Conservation (phyloP, 768 basidiomycete species). For the Tephrocybe sp. region DNA sequence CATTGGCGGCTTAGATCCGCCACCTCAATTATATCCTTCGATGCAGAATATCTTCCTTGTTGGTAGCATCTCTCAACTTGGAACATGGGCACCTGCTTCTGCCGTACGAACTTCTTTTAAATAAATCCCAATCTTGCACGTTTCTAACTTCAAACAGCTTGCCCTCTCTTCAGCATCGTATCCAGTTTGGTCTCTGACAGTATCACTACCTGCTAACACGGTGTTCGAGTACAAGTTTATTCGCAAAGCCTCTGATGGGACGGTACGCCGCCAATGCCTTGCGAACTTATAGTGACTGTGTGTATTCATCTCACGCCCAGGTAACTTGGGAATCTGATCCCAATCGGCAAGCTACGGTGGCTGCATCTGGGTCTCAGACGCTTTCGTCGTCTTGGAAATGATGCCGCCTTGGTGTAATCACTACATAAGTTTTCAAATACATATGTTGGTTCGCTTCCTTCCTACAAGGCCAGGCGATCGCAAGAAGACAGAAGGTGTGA, state of each 20-base stretch:
- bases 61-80: constrained; percentile 56
- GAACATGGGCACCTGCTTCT: constrained; percentile 46
- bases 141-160: constrained; percentile 32
- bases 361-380: constrained; percentile 37
- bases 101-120: no score
- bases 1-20: background rate
- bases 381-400: constrained; percentile 46
- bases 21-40: background rate
- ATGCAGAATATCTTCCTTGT: constrained; percentile 58
- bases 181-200: constrained; percentile 53
- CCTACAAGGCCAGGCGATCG: constrained; percentile 41
- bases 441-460: constrained; percentile 33
- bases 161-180: constrained; percentile 51
- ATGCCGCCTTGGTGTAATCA: no score
- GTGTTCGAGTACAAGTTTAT: constrained; percentile 63
- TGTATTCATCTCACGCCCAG: constrained; percentile 22
- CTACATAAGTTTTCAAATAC: no score
- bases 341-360: constrained; percentile 48
- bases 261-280: constrained; percentile 33
- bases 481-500: constrained; percentile 41
- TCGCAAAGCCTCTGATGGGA: constrained; percentile 51
- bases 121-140: no score
- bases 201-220: constrained; percentile 49
- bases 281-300: background rate
- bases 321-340: constrained; percentile 65